Base-by-base conservation (phyloP, 176 grass and related monocot genomes). In the Aegilops umbellulata region DNA sequence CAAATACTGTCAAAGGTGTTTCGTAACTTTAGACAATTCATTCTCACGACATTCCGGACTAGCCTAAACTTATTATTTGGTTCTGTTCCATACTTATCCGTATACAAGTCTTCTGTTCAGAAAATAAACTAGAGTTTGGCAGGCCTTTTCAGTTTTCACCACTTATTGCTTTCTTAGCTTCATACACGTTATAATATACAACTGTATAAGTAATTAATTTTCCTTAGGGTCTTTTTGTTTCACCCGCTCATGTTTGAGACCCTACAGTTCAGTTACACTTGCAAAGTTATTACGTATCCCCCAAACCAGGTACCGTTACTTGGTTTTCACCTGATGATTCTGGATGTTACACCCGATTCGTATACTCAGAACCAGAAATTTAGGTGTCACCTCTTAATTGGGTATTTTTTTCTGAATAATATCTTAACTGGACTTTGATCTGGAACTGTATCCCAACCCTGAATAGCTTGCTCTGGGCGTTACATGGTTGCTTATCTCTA, bases 141-240 rank as follows among this genome's bases (percentile, higher is more conserved):
- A 61, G 20, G 44, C 6, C 86, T 77, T 63, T 63, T 72, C 10
- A 32, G 80, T 69, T 51, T 64, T 72, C 10, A 32, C 20, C 16
- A 44, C 61, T 65, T 83, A 20, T 53, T 73, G 34, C 57, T 23
- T 75, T 22, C 68, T 73, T 86, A 70, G 76, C 76, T 87, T 82
- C 79, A 69, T 77, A 32, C 25, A 69, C 41, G 30, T 30, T 72
- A 72, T 20, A 76, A 26, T 55, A 5, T 55, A 53, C 73, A 55
- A 76, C 44, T 31, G 27, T 17, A 2, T 22, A n/a, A n/a, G 13
- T n/a, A 74, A 24, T 74, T 16, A 27, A 74, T 74, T 26, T 7
- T 70, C 65, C 30, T 82, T 10, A 41, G 17, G 12, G 13, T 38
- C 23, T 80, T 39, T 39, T 27, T 74, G 19, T 63, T 64, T 53